Evolutionary conservation across 2,329 filamentous ascomycete genomes (phyloP).

Genomic region (Penicillium vulpinum): DNA sequence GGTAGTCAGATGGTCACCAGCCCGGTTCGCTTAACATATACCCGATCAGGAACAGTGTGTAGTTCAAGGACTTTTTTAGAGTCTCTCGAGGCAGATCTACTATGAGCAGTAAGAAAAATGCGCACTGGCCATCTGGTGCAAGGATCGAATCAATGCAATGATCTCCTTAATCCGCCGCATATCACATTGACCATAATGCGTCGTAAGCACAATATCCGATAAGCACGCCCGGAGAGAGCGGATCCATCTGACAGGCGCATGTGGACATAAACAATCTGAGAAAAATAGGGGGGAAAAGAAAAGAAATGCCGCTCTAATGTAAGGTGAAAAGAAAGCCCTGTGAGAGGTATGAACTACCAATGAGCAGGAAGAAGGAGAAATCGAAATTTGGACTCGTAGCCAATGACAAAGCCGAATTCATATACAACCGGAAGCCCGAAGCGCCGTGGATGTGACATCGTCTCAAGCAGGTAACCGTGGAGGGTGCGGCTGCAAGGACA

Average conservation of each 20-base stretch:
- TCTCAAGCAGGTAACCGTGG: slow-evolving; percentile 29
- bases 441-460: slow-evolving; percentile 14
- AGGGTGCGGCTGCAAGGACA: slow-evolving; percentile 18
- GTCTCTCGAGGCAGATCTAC: neutral
- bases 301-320: neutral
- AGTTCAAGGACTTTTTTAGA: neutral
- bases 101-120: neutral
- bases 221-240: slow-evolving; percentile 6
- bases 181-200: neutral
- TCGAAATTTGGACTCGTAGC: slow-evolving; percentile 17
- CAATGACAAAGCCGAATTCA: slow-evolving; percentile 9
- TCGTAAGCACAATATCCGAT: slow-evolving; percentile 2
- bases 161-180: neutral
- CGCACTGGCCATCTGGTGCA: neutral
- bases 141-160: neutral
- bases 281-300: slow-evolving; percentile 1
- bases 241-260: slow-evolving; percentile 2
- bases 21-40: slow-evolving; percentile 1
- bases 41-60: neutral
- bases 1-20: slow-evolving; percentile 15
- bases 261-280: slow-evolving; percentile 1
- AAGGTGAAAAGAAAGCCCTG: slow-evolving; percentile 7
- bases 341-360: slow-evolving; percentile 13
- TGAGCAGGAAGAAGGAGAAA: slow-evolving; percentile 3
- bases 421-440: slow-evolving; percentile 5